A percentile compares a stretch with the other conserved stretches of the same genome.
Conservation (phyloP, 78 protist species). For the Pelomyxa schiedti region DNA sequence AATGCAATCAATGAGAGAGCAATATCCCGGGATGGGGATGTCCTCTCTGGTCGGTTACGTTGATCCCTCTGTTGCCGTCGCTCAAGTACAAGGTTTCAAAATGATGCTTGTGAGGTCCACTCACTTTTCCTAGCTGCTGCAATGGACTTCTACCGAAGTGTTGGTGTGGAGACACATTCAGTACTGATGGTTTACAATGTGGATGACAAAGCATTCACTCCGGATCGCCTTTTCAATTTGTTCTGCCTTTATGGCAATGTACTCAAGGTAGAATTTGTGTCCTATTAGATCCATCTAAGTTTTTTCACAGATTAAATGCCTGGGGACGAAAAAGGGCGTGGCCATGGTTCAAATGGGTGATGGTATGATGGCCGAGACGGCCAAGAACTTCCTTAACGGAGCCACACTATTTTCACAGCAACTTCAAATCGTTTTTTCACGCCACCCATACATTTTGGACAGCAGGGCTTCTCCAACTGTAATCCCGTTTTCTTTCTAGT, state of each 20-base stretch:
- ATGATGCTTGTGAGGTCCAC: no score
- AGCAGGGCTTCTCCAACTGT: no score
- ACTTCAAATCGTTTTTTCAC: constrained; percentile 25
- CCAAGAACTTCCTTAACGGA: constrained; percentile 30
- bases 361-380: constrained; percentile 27
- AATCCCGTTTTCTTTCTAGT: no score
- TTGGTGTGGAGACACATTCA: constrained; percentile 5
- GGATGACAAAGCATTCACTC: constrained; percentile 28
- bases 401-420: constrained; percentile 20
- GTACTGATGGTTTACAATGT: constrained; percentile 44
- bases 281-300: no score
- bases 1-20: no score
- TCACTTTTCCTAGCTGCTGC: no score
- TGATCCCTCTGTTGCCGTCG: background rate
- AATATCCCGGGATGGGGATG: no score
- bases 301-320: constrained; percentile 45
- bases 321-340: constrained; percentile 39
- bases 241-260: constrained; percentile 61
- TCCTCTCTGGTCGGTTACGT: no score
- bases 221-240: constrained; percentile 53
- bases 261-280: no score
- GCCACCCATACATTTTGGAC: constrained; percentile 52
- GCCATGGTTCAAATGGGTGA: constrained; percentile 66
- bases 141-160: no score
- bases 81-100: no score